Conservation (phyloP, 164 flowering plant genomes). For the Vitis cinerea region DNA sequence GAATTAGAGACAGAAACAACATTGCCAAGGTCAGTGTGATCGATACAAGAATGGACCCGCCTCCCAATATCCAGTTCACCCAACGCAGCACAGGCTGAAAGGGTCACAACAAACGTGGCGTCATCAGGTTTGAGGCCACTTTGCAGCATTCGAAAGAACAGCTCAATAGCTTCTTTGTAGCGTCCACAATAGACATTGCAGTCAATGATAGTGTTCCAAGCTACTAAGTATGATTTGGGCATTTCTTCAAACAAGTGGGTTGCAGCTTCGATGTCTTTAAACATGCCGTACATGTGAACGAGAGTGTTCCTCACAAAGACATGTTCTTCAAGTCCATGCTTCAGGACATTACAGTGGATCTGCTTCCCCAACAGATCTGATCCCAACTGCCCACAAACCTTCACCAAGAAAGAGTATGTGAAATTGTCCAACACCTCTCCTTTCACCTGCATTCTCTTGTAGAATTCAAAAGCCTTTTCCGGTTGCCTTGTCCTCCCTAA, state of each 20-base stretch:
- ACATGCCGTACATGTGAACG: conserved; percentile 48
- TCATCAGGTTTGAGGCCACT: conserved; percentile 40
- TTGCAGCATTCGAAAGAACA: conserved; percentile 37
- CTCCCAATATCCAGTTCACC: conserved; percentile 52
- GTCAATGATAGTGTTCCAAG: conserved; percentile 60
- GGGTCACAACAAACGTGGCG: conserved; percentile 43
- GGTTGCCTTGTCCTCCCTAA: conserved; percentile 31
- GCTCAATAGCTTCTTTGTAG: conserved; percentile 36
- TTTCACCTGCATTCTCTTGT: conserved; percentile 37
- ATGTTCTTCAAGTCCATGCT: conserved; percentile 44
- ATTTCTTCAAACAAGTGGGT: conserved; percentile 49
- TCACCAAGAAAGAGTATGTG: conserved; percentile 55
- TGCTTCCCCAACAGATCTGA: conserved; percentile 36
- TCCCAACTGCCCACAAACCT: conserved; percentile 39
- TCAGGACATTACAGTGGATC: conserved; percentile 39
- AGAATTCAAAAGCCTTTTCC: conserved; percentile 35
- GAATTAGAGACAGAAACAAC: conserved; percentile 34
- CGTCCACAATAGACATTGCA: conserved; percentile 35
- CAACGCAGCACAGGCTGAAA: conserved; percentile 45
- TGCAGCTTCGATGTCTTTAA: conserved; percentile 34
- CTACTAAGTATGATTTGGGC: conserved; percentile 38
- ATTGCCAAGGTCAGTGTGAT: conserved; percentile 7
- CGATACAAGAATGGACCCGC: conserved; percentile 39
- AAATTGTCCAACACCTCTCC: conserved; percentile 48
- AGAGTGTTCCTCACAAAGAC: conserved; percentile 56